phyloP scores from a whole-genome alignment of 106 monocot species.

The Alisma plantagoaquatica region DNA sequence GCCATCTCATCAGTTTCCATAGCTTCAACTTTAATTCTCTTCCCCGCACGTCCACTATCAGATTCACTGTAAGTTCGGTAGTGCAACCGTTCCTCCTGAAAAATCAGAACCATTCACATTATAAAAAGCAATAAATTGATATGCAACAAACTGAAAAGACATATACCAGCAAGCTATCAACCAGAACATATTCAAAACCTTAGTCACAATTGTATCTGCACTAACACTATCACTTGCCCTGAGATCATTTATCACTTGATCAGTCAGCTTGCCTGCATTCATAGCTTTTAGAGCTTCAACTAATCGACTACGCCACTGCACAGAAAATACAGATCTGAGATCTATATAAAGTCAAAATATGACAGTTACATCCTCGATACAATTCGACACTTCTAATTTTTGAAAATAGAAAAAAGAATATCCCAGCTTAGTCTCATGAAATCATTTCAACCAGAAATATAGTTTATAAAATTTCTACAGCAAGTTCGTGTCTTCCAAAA shows the following conservation, averaged over 20 bases:
- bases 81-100: constrained; percentile 33
- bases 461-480: no score
- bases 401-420: no score
- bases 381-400: no score
- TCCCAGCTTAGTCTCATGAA: no score
- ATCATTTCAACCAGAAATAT: no score
- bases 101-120: no score
- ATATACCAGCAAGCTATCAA: no score
- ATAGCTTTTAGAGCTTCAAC: constrained; percentile 60
- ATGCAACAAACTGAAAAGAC: no score
- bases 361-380: not conserved
- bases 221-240: constrained; percentile 2
- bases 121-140: no score
- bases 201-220: constrained; percentile 13
- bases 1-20: constrained; percentile 19
- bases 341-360: not conserved
- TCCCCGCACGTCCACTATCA: constrained; percentile 24
- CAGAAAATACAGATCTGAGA: not conserved
- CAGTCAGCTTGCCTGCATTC: constrained; percentile 25
- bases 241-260: constrained; percentile 12
- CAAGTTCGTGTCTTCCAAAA: no score
- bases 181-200: no score
- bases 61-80: constrained; percentile 18
- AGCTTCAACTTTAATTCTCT: constrained; percentile 45
- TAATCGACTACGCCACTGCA: constrained; percentile 79